Evolutionary conservation across 805 yeast genomes (phyloP).

Genomic region (Nematodospora valgi): DNA sequence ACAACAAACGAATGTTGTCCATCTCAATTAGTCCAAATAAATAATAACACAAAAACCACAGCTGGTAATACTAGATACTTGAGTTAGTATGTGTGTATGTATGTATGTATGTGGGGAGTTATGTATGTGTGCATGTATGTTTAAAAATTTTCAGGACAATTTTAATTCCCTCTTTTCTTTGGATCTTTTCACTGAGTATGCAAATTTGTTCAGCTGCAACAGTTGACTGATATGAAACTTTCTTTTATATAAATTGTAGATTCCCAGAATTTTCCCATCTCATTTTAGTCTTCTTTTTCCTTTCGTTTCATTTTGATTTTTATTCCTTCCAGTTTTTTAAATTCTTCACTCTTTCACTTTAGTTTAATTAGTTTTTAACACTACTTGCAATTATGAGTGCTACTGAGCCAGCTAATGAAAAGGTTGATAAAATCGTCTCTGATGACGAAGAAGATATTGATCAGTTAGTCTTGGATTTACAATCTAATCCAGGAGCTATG

Average conservation of each 20-base stretch:
- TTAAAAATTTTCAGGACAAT: no score
- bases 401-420: constrained; percentile 55
- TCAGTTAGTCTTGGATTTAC: constrained; percentile 74
- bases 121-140: constrained; percentile 1
- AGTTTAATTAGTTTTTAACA: background rate
- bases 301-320: constrained; percentile 1
- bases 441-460: constrained; percentile 54
- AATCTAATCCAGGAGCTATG: constrained; percentile 57
- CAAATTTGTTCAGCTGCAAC: no score
- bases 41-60: no score
- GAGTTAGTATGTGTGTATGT: background rate
- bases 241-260: no score
- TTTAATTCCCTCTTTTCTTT: no score
- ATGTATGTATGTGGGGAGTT: background rate
- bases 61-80: background rate
- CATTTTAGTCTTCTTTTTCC: constrained; percentile 2
- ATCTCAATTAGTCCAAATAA: no score
- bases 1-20: no score
- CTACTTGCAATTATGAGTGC: constrained; percentile 22
- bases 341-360: constrained; percentile 3
- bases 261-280: background rate
- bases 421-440: constrained; percentile 49
- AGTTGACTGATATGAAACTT: no score
- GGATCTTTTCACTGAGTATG: no score
- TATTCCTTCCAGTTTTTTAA: background rate